Conservation (phyloP, 345 rosid species). For the Rhizophora mangle region DNA sequence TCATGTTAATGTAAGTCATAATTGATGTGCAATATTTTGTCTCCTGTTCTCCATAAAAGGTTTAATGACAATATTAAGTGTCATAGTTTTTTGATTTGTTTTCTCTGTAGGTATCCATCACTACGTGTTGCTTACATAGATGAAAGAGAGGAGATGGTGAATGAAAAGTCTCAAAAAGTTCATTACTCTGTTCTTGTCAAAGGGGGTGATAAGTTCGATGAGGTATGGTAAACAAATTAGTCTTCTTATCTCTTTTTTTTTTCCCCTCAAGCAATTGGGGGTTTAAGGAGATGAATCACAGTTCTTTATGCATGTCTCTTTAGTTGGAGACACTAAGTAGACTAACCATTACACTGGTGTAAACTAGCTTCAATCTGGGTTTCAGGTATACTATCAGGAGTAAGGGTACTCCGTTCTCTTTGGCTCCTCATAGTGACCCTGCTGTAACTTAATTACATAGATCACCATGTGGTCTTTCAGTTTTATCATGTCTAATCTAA, state of each 20-base stretch:
- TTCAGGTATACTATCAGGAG: too few relatives aligned
- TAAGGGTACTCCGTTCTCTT: too few relatives aligned
- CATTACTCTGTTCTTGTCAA: slow-evolving; percentile 91
- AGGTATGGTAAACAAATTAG: slow-evolving; percentile 46
- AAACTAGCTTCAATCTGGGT: too few relatives aligned
- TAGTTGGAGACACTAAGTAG: too few relatives aligned
- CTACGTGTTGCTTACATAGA: slow-evolving; percentile 93
- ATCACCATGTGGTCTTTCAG: too few relatives aligned
- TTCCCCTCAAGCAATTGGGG: background rate
- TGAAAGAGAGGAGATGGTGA: slow-evolving; percentile 62
- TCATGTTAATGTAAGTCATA: slow-evolving; percentile 77
- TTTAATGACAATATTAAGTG: slow-evolving; percentile 11
- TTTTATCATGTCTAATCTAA: too few relatives aligned
- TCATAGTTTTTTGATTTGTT: slow-evolving; percentile 5
- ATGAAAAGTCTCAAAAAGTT: slow-evolving; percentile 50
- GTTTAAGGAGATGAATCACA: too few relatives aligned
- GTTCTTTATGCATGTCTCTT: too few relatives aligned
- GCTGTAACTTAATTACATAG: too few relatives aligned
- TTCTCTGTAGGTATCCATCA: slow-evolving; percentile 64
- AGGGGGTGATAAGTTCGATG: slow-evolving; percentile 69
- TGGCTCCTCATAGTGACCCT: too few relatives aligned
- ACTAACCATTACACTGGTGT: too few relatives aligned
- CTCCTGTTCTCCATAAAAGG: background rate
- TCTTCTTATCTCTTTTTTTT: slow-evolving; percentile 9
- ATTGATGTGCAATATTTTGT: background rate